A percentile compares a stretch with the other conserved stretches of the same genome.
Evolutionary conservation across 2,329 filamentous ascomycete species (phyloP).

Genomic region (Microsporum audouinii): DNA sequence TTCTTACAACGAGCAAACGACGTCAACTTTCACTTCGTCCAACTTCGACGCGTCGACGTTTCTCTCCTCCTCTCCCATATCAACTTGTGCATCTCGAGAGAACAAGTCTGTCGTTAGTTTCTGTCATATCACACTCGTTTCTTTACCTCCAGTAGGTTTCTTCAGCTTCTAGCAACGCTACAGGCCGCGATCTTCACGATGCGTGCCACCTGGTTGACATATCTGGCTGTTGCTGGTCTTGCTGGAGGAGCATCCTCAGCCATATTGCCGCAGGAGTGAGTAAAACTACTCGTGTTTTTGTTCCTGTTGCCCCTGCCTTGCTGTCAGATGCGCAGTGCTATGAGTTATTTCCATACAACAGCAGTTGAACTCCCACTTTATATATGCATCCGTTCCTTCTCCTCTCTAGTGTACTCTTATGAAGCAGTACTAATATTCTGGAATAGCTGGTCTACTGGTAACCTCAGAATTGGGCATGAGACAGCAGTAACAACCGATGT

Average conservation of each 20-base stretch:
- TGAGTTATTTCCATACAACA: background rate
- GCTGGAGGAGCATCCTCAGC: background rate
- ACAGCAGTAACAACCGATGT: background rate
- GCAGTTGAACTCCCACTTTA: background rate
- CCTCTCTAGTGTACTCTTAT: background rate
- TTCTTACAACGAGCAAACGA: background rate
- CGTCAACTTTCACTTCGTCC: background rate
- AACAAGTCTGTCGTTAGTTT: background rate
- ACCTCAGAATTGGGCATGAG: background rate
- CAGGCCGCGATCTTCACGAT: background rate
- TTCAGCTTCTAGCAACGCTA: background rate
- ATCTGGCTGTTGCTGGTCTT: background rate
- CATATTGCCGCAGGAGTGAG: conserved; percentile 1
- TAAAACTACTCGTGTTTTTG: background rate
- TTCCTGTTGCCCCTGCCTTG: background rate
- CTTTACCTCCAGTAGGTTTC: background rate
- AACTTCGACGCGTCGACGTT: background rate
- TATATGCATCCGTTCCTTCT: background rate
- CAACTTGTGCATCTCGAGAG: background rate
- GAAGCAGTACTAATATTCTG: background rate
- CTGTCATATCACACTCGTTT: background rate
- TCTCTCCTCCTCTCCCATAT: background rate
- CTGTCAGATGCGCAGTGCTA: background rate
- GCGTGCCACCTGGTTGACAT: background rate
- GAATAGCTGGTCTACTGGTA: background rate